Conservation (phyloP, 78 protist species). For the Isochrysis galbana region DNA sequence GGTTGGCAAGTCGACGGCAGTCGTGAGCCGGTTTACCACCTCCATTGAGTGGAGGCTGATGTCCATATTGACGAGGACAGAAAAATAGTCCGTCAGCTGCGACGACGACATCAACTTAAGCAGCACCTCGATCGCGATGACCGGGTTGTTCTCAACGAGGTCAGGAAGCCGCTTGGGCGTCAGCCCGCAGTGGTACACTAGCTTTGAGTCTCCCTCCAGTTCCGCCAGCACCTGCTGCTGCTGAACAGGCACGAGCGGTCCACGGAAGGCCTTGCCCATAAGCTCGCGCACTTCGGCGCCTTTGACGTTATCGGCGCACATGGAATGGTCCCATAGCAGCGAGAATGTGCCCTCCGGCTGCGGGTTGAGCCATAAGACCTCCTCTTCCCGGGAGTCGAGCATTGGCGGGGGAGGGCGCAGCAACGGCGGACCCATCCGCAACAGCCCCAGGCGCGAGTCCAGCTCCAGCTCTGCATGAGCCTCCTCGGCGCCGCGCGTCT, state of each 20-base stretch:
- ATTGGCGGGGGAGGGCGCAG: constrained; percentile 23
- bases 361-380: background rate
- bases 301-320: constrained; percentile 51
- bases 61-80: constrained; percentile 67
- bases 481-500: background rate
- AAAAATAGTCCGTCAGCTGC: constrained; percentile 70
- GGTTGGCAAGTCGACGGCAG: constrained; percentile 75
- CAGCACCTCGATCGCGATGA: constrained; percentile 79
- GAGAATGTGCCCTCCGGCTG: background rate
- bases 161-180: constrained; percentile 70
- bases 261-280: constrained; percentile 19
- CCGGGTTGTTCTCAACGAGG: constrained; percentile 84
- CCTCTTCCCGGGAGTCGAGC: background rate
- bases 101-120: constrained; percentile 68
- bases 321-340: constrained; percentile 47
- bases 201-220: constrained; percentile 61
- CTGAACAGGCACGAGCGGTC: background rate
- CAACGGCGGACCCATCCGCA: background rate
- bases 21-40: constrained; percentile 84
- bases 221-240: constrained; percentile 20
- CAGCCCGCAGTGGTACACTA: constrained; percentile 71
- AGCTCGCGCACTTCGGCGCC: constrained; percentile 15
- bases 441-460: background rate
- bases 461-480: background rate
- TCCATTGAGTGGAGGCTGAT: constrained; percentile 85